Evolutionary conservation across 176 grass and related monocot species (phyloP).

Genomic region (Canna indica): DNA sequence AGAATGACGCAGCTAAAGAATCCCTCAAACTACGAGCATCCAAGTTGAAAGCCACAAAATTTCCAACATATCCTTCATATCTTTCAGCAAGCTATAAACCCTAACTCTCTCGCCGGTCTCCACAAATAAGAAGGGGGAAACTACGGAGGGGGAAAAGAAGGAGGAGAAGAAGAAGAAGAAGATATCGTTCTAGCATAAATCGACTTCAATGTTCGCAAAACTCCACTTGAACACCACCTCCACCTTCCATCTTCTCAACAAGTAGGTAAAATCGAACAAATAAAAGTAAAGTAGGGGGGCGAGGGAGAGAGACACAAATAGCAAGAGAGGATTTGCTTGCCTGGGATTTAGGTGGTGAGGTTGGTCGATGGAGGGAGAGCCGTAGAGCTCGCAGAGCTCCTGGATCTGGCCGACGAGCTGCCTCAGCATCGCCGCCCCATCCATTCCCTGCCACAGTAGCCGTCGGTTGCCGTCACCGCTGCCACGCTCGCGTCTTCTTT

Average conservation of each 20-base stretch:
- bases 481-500: no score
- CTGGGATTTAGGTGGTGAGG: slow-evolving; percentile 33
- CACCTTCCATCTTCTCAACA: not conserved
- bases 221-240: not conserved
- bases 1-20: not conserved
- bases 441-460: slow-evolving; percentile 38
- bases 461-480: slow-evolving; percentile 5
- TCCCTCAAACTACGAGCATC: not conserved
- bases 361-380: slow-evolving; percentile 32
- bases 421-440: slow-evolving; percentile 64
- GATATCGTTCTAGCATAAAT: not conserved
- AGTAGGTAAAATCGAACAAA: slow-evolving; percentile 5
- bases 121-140: not conserved
- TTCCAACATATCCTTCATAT: not conserved
- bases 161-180: not conserved
- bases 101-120: not conserved
- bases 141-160: not conserved
- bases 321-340: no score
- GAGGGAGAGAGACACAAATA: no score
- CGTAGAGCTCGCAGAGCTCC: slow-evolving; percentile 91
- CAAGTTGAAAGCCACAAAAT: not conserved
- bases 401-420: slow-evolving; percentile 82
- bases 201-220: not conserved
- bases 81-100: not conserved
- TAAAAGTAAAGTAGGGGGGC: not conserved